Conservation (phyloP, 139 green algal species). For the Chlamydomonas incerta region DNA sequence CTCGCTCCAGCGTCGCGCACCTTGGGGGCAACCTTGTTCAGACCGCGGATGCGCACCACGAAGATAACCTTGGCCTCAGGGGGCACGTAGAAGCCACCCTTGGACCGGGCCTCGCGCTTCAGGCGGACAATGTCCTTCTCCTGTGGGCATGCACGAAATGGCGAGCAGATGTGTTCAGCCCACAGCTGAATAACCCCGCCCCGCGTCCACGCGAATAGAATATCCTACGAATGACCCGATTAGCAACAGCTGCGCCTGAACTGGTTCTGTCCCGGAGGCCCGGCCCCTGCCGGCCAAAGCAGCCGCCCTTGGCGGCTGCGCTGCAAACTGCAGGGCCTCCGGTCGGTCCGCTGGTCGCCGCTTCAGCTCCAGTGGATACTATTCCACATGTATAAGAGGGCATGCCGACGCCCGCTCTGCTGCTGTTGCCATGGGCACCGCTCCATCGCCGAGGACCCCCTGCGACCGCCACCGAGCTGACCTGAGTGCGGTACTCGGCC, state of each 20-base stretch:
- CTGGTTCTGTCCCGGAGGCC: no score
- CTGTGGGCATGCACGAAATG: slow-evolving; percentile 65
- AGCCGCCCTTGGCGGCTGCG: no score
- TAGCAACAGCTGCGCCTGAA: no score
- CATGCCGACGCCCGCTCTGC: no score
- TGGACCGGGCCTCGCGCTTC: slow-evolving; percentile 91
- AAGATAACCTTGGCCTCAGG: slow-evolving; percentile 96
- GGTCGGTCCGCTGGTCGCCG: not conserved
- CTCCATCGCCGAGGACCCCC: no score
- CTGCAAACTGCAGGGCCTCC: not conserved
- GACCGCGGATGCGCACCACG: slow-evolving; percentile 95
- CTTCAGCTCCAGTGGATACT: no score
- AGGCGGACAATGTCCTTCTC: slow-evolving; percentile 94
- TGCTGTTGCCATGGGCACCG: no score
- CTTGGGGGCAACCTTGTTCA: slow-evolving; percentile 98
- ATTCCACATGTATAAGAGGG: no score
- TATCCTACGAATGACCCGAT: no score
- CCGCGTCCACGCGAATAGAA: no score
- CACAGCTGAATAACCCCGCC: no score
- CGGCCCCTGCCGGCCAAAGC: no score
- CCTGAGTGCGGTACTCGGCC: slow-evolving; percentile 97
- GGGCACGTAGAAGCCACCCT: slow-evolving; percentile 95
- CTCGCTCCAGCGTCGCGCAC: slow-evolving; percentile 30
- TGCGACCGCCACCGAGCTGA: slow-evolving; percentile 26
- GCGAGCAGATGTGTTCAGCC: not conserved